phyloP scores from a whole-genome alignment of 2,329 filamentous ascomycete genomes.

The Gremmenia infestans region DNA sequence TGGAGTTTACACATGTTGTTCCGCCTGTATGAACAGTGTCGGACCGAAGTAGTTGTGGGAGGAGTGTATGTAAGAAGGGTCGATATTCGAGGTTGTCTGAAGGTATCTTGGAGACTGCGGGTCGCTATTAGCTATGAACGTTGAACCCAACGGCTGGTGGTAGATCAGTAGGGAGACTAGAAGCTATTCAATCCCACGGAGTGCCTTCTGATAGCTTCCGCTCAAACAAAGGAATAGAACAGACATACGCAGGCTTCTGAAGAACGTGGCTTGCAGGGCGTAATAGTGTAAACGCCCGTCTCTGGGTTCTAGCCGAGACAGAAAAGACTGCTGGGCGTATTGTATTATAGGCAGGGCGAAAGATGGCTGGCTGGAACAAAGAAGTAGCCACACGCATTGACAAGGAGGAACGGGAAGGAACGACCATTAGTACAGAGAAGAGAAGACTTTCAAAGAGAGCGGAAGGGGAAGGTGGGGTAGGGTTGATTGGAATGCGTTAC shows the following conservation, averaged over 20 bases:
- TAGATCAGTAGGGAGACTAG: not conserved
- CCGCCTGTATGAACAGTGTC: constrained; percentile 71
- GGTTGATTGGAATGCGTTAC: not conserved
- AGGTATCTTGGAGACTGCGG: constrained; percentile 19
- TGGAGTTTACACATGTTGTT: constrained; percentile 64
- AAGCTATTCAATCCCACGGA: not conserved
- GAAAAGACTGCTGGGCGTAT: constrained; percentile 22
- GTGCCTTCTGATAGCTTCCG: not conserved
- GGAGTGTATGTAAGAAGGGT: constrained; percentile 15
- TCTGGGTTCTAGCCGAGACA: constrained; percentile 18
- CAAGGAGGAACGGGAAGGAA: constrained; percentile 12
- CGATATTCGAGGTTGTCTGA: constrained; percentile 21
- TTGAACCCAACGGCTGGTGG: not conserved
- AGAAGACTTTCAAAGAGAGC: constrained; percentile 1
- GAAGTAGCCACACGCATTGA: constrained; percentile 29
- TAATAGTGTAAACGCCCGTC: constrained; percentile 19
- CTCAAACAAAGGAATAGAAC: not conserved
- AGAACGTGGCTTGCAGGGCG: constrained; percentile 9
- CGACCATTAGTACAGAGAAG: constrained; percentile 1
- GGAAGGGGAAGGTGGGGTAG: constrained; percentile 6
- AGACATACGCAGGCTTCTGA: constrained; percentile 14
- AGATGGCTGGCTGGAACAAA: constrained; percentile 14
- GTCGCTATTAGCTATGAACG: constrained; percentile 2
- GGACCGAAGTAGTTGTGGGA: constrained; percentile 27
- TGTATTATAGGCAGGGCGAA: constrained; percentile 18